phyloP scores from a whole-genome alignment of 1,284 basidiomycete genomes.

The Pascua guehoae region DNA sequence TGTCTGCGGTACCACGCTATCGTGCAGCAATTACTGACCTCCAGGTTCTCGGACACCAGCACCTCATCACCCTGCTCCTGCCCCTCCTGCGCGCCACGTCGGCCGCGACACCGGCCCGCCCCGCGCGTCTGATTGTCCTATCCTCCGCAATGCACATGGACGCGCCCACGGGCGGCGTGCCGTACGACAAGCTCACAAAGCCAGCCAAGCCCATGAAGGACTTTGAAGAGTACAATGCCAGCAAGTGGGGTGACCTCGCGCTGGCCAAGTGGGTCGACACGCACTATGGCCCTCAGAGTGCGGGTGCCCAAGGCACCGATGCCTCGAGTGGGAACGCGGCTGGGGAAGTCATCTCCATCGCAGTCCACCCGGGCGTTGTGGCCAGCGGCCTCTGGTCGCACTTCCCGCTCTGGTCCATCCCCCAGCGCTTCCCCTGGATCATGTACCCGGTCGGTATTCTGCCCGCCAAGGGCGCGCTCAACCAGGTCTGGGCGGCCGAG shows the following conservation, averaged over 20 bases:
- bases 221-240: slow-evolving; percentile 52
- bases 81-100: slow-evolving; percentile 52
- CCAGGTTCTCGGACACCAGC: slow-evolving; percentile 53
- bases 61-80: slow-evolving; percentile 56
- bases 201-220: slow-evolving; percentile 25
- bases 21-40: slow-evolving; percentile 24
- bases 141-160: slow-evolving; percentile 49
- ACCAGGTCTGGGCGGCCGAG: slow-evolving; percentile 56
- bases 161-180: slow-evolving; percentile 34
- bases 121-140: slow-evolving; percentile 55
- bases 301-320: background rate
- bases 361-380: slow-evolving; percentile 40
- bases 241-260: slow-evolving; percentile 53
- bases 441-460: slow-evolving; percentile 46
- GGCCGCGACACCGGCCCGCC: slow-evolving; percentile 10
- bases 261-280: slow-evolving; percentile 29
- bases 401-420: slow-evolving; percentile 3
- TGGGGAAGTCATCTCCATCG: slow-evolving; percentile 28
- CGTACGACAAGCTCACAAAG: slow-evolving; percentile 24
- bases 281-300: slow-evolving; percentile 14
- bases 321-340: slow-evolving; percentile 12
- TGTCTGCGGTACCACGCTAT: no score
- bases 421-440: background rate
- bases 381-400: slow-evolving; percentile 35
- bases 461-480: slow-evolving; percentile 24